Conservation (phyloP, 176 grass and related monocot species). For the Zizania latifolia region DNA sequence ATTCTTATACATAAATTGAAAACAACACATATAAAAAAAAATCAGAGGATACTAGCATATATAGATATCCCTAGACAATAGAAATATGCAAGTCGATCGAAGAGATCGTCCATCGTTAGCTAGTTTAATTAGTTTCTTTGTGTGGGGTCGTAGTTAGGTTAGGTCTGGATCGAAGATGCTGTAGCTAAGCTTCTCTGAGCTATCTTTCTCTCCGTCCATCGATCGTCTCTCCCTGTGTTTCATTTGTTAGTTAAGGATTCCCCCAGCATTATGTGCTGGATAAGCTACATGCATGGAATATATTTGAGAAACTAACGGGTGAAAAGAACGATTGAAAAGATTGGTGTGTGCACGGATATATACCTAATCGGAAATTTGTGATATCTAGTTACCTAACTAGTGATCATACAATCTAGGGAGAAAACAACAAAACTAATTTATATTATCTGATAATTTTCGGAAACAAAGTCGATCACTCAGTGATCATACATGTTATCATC, state of each 20-base stretch:
- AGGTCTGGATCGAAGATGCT: constrained; percentile 33
- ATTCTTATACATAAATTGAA: too few species aligned
- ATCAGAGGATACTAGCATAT: neutral
- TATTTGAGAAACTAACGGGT: constrained; percentile 14
- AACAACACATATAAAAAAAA: too few species aligned
- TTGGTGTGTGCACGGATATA: neutral
- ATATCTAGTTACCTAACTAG: neutral
- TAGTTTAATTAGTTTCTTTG: neutral
- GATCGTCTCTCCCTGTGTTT: neutral
- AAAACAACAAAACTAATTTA: neutral
- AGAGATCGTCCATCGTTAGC: neutral
- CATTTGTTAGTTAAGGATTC: constrained; percentile 30
- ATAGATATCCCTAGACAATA: neutral
- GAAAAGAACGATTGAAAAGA: neutral
- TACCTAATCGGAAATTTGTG: neutral
- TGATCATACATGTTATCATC: neutral
- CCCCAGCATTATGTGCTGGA: constrained; percentile 27
- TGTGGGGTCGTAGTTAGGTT: constrained; percentile 28
- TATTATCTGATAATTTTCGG: neutral
- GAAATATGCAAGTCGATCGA: neutral
- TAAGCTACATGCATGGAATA: constrained; percentile 55
- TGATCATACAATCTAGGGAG: neutral
- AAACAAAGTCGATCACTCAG: neutral
- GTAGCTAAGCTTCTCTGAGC: too few species aligned
- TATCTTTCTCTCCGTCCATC: neutral